These are phyloP conservation scores for Fremontodendron californicum DNA, from an alignment of 345 rosid genomes.

Conservation along the genomic window DNA sequence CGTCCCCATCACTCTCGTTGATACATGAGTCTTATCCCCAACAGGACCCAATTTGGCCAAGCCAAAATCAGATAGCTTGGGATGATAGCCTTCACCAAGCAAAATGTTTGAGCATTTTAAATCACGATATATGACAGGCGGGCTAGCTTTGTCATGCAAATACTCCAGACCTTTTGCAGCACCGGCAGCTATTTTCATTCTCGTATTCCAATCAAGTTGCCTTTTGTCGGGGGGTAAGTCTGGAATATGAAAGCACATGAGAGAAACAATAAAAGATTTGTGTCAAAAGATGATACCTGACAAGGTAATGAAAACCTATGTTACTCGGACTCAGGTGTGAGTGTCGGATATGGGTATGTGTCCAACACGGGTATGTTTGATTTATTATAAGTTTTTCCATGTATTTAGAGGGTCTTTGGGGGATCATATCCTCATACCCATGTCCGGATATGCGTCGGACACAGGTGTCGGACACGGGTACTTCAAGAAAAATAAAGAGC, in stretches of 20 bases:
- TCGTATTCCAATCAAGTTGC: slow-evolving; percentile 63
- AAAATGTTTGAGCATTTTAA: slow-evolving; percentile 68
- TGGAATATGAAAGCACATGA: slow-evolving; percentile 17
- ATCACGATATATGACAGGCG: slow-evolving; percentile 75
- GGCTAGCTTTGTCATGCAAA: slow-evolving; percentile 61
- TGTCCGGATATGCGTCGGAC: too few relatives aligned
- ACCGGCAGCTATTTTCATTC: slow-evolving; percentile 76
- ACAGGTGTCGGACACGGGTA: too few relatives aligned
- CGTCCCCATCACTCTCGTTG: slow-evolving; percentile 77
- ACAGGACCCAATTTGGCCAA: slow-evolving; percentile 77
- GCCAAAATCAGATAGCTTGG: slow-evolving; percentile 73
- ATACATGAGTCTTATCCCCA: slow-evolving; percentile 70
- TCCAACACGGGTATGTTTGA: too few relatives aligned
- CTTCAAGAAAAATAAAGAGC: too few relatives aligned
- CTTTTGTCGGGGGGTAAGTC: slow-evolving; percentile 58
- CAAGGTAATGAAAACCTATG: neutral
- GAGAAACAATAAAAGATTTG: slow-evolving; percentile 1
- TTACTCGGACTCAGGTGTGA: too few relatives aligned
- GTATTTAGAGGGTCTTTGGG: too few relatives aligned
- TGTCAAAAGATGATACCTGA: neutral
- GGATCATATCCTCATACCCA: too few relatives aligned
- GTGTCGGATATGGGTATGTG: too few relatives aligned
- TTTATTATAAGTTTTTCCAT: too few relatives aligned
- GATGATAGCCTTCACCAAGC: slow-evolving; percentile 56
- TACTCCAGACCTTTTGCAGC: slow-evolving; percentile 76